phyloP scores from a whole-genome alignment of 441 rosid genomes.

The Gossypium schwendimanii region DNA sequence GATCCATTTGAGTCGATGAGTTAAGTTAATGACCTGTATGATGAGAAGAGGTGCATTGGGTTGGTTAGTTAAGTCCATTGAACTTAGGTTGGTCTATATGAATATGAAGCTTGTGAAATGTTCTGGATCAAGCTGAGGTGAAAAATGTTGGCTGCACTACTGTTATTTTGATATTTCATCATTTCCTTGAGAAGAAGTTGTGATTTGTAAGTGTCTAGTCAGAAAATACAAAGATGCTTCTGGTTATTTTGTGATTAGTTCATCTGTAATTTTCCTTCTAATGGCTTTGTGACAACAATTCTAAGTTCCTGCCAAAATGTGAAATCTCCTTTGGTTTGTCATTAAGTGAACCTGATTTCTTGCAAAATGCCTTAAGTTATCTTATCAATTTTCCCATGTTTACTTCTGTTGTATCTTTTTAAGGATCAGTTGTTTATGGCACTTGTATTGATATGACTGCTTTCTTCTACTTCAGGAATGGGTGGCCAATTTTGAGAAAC shows the following conservation, averaged over 20 bases:
- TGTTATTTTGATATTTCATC: neutral
- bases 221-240: neutral
- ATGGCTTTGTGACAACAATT: neutral
- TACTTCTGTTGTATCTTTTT: neutral
- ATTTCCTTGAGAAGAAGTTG: neutral
- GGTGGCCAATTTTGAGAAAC: slow-evolving; percentile 96
- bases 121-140: neutral
- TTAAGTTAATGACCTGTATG: neutral
- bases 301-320: neutral
- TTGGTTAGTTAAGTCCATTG: neutral
- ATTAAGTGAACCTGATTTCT: neutral
- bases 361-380: neutral
- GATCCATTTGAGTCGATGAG: neutral
- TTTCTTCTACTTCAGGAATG: slow-evolving; percentile 46
- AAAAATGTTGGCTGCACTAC: neutral
- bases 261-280: neutral
- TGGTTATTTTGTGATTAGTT: neutral
- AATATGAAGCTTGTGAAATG: neutral
- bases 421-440: neutral
- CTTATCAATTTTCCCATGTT: neutral
- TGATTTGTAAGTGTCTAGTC: neutral
- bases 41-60: neutral
- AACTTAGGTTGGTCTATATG: neutral
- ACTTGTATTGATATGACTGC: neutral
- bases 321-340: neutral